Evolutionary conservation across 163 green algal species (phyloP), one percentile per base, ranked within the genome.

Genomic region (Scenedesmus sp.): DNA sequence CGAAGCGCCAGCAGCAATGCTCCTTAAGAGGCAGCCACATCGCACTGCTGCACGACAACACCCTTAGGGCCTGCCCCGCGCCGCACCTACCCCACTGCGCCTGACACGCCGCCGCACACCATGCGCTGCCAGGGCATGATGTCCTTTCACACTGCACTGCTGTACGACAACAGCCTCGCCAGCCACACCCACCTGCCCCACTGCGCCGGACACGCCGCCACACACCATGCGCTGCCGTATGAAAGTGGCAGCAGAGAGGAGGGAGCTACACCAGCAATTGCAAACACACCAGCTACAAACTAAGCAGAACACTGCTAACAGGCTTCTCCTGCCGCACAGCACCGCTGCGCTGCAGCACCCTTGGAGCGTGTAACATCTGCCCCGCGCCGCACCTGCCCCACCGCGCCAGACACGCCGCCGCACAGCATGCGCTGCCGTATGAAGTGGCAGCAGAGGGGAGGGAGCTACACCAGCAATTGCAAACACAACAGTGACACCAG

Each of bases 121-220:
- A 98, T 95, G 23, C 96, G 94, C 91, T 98, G 92, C 83, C 82
- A 70, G 1, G 96, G 96, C 23, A 92, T 95, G 79, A 98, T 97
- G 13, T 96, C 91, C 74, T 15, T 34, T 52, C 74, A 57, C 9
- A 57, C 15, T 10, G 9, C 26, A 52, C 79, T 86, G 52, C n/a
- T 59, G 9, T 60, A 13, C 15, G 4, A 26, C 13, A 79, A 34
- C 67, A 9, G 12, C 67, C 23, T 79, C 15, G 12, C 16, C 13
- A 73, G 13, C 10, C 62, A 79, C 67, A 16, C 73, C 20, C 70
- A 96, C 95, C 93, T 97, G 95, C 2, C 96, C 96, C 9, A 93
- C 90, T 56, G 95, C 96, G 12, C 96, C 96, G 10, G 96, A 95
- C 10, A 97, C 20, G 5, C 92, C 96, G 16, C 96, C 96, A 4